A percentile compares a stretch with the other conserved stretches of the same genome.
These are phyloP conservation scores for Albizia julibrissin DNA, from an alignment of 306 rosid species.

Conservation along the genomic window DNA sequence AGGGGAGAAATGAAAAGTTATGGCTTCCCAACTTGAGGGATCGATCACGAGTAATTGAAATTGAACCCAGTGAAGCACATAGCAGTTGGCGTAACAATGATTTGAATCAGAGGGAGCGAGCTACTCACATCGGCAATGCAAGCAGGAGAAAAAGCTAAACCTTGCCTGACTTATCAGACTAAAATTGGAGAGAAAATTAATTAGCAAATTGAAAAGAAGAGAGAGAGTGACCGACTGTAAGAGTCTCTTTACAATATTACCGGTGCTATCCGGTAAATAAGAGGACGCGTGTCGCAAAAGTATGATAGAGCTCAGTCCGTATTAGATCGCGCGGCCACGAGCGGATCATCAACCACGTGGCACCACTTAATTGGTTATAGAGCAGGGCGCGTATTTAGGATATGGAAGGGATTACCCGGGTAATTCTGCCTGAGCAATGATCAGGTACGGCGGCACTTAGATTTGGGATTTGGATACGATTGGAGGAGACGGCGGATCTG, in stretches of 20 bases:
- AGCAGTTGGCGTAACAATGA: neutral
- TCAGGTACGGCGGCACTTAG: neutral
- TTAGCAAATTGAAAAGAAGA: neutral
- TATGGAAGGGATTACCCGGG: neutral
- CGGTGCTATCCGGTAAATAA: neutral
- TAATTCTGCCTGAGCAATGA: neutral
- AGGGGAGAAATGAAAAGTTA: neutral
- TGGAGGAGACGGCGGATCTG: neutral
- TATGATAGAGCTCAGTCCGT: neutral
- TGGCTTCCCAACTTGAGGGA: slow-evolving; percentile 6
- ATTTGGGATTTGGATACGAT: neutral
- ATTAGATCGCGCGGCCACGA: neutral
- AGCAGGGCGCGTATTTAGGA: neutral
- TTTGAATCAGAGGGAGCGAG: neutral
- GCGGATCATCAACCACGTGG: neutral
- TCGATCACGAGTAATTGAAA: slow-evolving; percentile 41
- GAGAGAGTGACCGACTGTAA: neutral
- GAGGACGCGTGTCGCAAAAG: neutral
- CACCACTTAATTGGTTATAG: neutral
- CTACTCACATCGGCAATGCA: slow-evolving; percentile 51
- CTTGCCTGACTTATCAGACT: slow-evolving; percentile 5
- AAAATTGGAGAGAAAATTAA: slow-evolving; percentile 17
- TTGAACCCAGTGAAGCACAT: neutral
- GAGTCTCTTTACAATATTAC: neutral
- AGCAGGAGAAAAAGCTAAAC: slow-evolving; percentile 42